Evolutionary conservation across 441 rosid species (phyloP), one percentile per base, ranked within the genome.

Genomic region (Bruguiera hainesii): DNA sequence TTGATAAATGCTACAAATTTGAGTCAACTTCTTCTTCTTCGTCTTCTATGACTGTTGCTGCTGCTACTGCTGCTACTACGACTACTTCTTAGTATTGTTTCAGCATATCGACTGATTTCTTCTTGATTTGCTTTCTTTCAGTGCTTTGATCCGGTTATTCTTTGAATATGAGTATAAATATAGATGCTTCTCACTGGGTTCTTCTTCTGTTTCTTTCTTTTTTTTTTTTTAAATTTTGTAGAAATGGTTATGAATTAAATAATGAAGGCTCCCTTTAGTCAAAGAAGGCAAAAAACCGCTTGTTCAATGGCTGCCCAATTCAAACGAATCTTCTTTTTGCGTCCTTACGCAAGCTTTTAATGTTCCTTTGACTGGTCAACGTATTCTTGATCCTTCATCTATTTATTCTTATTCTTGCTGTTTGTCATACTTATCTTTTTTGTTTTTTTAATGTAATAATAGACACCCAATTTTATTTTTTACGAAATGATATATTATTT

Each of bases 1-100:
- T 93, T 65, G 98, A 93, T 75, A 93, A 93, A 79, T 82, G 85
- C 70, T 93, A 89, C 82, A 87, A 86, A 51, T 93, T 93, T 21
- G 91, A 83, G 76, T 86, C 90, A 6, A 53, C 35, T 31, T 23
- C 23, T 55, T 70, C 87, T 11, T 62, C 79, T 18, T 67, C 83
- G 0, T 51, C 77, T 0, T 28, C 75, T 4, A 37, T 37, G 15
- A 5, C 33, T 35, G 3, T 3, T 3, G 11, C 16, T 37, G 3
- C 69, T 1, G 35, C 74, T 1, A 42, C 75, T 10, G 65, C 70
- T 23, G 23, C 70, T 60, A 68, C 72, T 7, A 61, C 72, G 29
- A 29, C 67, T 46, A 63, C 67, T 29, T 26, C 49, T 11, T 66
- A 58, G n/a, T 18, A 48, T 55, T 13, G 61, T 16, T 58, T 19